phyloP scores from a whole-genome alignment of 2,329 filamentous ascomycete genomes.

The Phaeosphaeria sp. region DNA sequence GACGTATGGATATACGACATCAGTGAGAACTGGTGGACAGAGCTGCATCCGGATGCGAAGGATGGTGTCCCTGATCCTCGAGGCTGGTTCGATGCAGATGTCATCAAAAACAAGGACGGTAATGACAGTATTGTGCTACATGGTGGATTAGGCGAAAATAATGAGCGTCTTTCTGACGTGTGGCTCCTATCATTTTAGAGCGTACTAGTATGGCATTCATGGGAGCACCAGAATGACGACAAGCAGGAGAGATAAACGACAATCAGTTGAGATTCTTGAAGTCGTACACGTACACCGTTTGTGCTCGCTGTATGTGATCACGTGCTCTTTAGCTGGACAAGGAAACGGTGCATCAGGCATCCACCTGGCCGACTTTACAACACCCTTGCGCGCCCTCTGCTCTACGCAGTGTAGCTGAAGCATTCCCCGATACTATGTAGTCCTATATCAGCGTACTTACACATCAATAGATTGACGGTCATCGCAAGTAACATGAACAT shows the following conservation, averaged over 20 bases:
- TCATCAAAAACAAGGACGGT: slow-evolving; percentile 36
- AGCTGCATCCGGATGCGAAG: slow-evolving; percentile 25
- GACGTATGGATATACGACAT: slow-evolving; percentile 59
- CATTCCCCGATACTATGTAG: neutral
- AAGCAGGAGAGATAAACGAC: neutral
- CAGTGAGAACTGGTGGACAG: slow-evolving; percentile 44
- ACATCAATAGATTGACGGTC: neutral
- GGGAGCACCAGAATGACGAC: neutral
- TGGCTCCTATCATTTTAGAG: slow-evolving; percentile 52
- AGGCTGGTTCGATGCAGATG: slow-evolving; percentile 63
- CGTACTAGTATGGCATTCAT: neutral
- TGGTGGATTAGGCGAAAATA: slow-evolving; percentile 60
- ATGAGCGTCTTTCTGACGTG: slow-evolving; percentile 58
- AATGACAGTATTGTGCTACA: slow-evolving; percentile 54
- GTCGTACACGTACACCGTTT: neutral
- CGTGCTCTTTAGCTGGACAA: neutral
- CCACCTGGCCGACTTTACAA: neutral
- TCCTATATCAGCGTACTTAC: too few species aligned
- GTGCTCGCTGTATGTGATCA: neutral
- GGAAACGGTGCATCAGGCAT: neutral
- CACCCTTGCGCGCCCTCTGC: neutral
- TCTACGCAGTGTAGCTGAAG: neutral
- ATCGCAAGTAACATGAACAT: neutral
- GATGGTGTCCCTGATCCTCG: slow-evolving; percentile 49
- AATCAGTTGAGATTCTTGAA: neutral